Base-by-base conservation (phyloP, 192 early-diverging fungal species). In the Coemansia sp. region DNA sequence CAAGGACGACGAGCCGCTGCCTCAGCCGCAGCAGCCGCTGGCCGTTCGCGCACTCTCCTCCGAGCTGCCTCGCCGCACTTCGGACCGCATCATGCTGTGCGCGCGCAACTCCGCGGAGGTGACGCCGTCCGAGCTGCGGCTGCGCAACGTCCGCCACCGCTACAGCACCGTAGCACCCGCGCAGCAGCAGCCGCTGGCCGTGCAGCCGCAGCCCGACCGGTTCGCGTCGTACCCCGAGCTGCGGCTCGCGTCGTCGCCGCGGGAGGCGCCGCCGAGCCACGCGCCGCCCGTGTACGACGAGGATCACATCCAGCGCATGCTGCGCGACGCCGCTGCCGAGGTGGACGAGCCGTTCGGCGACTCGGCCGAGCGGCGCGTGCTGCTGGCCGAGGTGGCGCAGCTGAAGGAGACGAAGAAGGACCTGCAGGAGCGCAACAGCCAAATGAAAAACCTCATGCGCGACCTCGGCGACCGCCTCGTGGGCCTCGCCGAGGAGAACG, bases 161-260 rank as follows among this genome's bases (percentile, higher is more conserved):
- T 59, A 81, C 64, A 75, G 73, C 53, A 64, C 67, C 1, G 63
- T 59, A 5, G 48, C 62, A 9, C 73, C 73, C 5, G 31, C 60
- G 39, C 56, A 63, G 29, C 45, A 16, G 36, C 51, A 45, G 16
- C 14, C 17, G 21, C 24, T 27, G 0, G 24, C 24, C 24, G n/a
- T n/a, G n/a, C 39, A 60, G 6, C 34, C 66, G 4, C 9, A 50
- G 9, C 57, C 62, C 21, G 77, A 79, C 72, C 74, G 74, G 62
- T 68, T 68, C 40, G 70, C 78, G n/a, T 77, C 78, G 56, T 81
- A 75, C 24, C 78, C 78, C 13, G 78, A 81, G 63, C 70, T 81
- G 63, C 73, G 73, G 1, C 62, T 79, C 13, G 69, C 69, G 6
- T 63, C 74, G 29, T 71, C 74, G 36, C 21, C 53, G 6, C 48